Percentiles rank a stretch among this genome's conserved stretches.
Evolutionary conservation across 176 grass and related monocot genomes (phyloP).

Genomic region (Juncus effusus): DNA sequence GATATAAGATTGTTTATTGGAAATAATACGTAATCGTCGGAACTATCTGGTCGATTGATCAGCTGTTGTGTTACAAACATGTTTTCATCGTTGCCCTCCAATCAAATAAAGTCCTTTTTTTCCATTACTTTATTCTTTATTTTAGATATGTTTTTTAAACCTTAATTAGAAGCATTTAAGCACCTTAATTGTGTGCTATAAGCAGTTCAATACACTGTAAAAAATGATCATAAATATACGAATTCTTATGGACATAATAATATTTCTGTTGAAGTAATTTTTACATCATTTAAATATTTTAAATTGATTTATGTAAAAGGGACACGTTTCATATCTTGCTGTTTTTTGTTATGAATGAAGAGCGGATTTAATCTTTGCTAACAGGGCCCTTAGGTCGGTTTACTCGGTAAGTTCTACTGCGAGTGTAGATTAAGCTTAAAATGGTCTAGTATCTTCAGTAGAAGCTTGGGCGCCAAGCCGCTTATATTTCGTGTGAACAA

Average conservation of each 20-base stretch:
- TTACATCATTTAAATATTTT: background rate
- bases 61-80: constrained; percentile 15
- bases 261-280: background rate
- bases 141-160: background rate
- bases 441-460: background rate
- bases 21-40: background rate
- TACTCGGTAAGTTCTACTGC: constrained; percentile 16
- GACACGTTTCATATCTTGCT: background rate
- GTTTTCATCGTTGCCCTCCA: background rate
- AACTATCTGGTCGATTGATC: background rate
- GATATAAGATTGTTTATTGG: background rate
- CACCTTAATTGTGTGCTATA: background rate
- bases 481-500: background rate
- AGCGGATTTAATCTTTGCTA: background rate
- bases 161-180: background rate
- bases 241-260: no score
- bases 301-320: background rate
- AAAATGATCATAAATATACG: background rate
- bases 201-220: no score
- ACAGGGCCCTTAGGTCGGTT: constrained; percentile 1
- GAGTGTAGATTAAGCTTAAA: background rate
- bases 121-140: background rate
- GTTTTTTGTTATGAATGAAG: background rate
- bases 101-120: background rate
- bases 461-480: constrained; percentile 24